phyloP scores from a whole-genome alignment of 805 yeast species.

The Cyberlindnera maritima region DNA sequence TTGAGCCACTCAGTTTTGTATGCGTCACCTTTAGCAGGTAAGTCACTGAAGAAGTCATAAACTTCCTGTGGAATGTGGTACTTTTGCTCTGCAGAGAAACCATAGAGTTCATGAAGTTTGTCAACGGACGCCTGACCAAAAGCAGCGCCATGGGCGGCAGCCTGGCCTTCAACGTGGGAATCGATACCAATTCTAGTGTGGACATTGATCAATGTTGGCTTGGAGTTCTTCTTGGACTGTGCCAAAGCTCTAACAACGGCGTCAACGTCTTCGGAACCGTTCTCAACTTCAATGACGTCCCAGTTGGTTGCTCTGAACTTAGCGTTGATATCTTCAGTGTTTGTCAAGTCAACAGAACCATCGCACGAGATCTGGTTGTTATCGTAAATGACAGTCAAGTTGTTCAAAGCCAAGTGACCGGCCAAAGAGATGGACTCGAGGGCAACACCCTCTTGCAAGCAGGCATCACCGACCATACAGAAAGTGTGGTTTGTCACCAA shows the following conservation, averaged over 20 bases:
- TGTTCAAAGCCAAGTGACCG: conserved; percentile 90
- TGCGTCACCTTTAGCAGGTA: conserved; percentile 59
- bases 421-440: conserved; percentile 92
- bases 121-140: conserved; percentile 87
- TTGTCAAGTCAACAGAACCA: conserved; percentile 83
- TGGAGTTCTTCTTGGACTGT: conserved; percentile 74
- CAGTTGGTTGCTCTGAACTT: conserved; percentile 92
- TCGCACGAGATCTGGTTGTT: conserved; percentile 96
- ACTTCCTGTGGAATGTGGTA: conserved; percentile 85
- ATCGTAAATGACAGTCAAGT: conserved; percentile 92
- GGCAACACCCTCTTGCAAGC: conserved; percentile 96
- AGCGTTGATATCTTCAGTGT: conserved; percentile 85
- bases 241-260: conserved; percentile 72
- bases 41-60: conserved; percentile 56
- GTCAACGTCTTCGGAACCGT: conserved; percentile 76
- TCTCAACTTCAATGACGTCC: conserved; percentile 72
- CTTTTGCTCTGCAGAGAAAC: conserved; percentile 80
- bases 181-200: conserved; percentile 94
- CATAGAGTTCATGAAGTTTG: conserved; percentile 77
- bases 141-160: conserved; percentile 94
- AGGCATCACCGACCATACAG: conserved; percentile 90
- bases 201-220: conserved; percentile 88
- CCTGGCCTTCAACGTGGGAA: conserved; percentile 78
- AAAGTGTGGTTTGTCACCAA: conserved; percentile 75
- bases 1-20: conserved; percentile 70